A percentile compares a stretch with the other conserved stretches of the same genome.
Conservation (phyloP, 805 yeast genomes). For the Kuraishia borneana region DNA sequence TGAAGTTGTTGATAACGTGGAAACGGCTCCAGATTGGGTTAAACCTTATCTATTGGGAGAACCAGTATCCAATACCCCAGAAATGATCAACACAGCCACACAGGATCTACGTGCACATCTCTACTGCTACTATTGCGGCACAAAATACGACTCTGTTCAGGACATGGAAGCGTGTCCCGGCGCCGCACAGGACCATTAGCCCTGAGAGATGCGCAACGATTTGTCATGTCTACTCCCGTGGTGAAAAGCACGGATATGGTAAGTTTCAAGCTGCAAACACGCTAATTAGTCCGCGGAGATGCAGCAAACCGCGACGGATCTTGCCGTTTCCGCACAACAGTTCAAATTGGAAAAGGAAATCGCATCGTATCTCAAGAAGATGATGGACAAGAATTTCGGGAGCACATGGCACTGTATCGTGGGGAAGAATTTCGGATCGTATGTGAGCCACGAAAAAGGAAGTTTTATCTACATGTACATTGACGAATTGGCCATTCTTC, state of each 20-base stretch:
- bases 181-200: too few relatives aligned
- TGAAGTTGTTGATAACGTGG: conserved; percentile 3
- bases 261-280: conserved; percentile 1
- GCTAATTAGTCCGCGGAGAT: conserved; percentile 32
- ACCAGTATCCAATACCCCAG: conserved; percentile 11
- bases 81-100: conserved; percentile 21
- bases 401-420: conserved; percentile 76
- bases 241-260: neutral
- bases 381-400: conserved; percentile 51
- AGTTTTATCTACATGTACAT: conserved; percentile 61
- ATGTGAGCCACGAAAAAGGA: conserved; percentile 72
- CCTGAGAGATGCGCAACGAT: too few relatives aligned
- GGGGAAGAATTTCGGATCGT: conserved; percentile 70
- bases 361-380: conserved; percentile 54
- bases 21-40: conserved; percentile 19
- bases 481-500: conserved; percentile 54
- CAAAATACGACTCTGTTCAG: conserved; percentile 18
- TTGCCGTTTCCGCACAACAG: conserved; percentile 30
- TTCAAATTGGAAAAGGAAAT: conserved; percentile 45
- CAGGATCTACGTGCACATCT: conserved; percentile 25
- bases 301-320: conserved; percentile 35
- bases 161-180: conserved; percentile 45
- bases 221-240: too few relatives aligned
- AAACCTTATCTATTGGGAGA: too few relatives aligned
- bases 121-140: conserved; percentile 45